Evolutionary conservation across 768 basidiomycete species (phyloP), one percentile per base, ranked within the genome.

Genomic region (Termitomyces sp.): DNA sequence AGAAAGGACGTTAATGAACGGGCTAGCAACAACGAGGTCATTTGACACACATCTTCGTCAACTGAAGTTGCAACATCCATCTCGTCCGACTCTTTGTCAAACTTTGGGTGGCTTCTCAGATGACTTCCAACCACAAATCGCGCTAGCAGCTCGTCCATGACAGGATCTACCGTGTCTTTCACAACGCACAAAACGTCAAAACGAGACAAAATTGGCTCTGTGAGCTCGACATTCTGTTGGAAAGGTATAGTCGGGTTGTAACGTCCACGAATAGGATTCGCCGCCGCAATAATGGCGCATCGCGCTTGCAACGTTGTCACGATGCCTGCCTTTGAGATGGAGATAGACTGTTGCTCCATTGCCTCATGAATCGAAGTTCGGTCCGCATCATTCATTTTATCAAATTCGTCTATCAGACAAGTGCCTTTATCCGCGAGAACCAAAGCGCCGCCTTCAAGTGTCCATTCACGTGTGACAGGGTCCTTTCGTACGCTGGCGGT

Each of bases 381-480:
- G 69, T 99, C 96, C 15, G 92, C 82, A 64, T 98, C 97, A 72
- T 98, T 98, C 97, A 99, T 99, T 78, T 99, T 99, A 77, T 99
- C 97, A 69, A 99, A 98, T 70, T 98, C 97, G 73, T 99, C 97
- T 61, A 99, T 99, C 35, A 98, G 76, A 66, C 97, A 98, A 25
- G 89, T 92, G 12, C 97, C 97, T 72, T 96, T 97, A 73, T 99
- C 97, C 2, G 97, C 97, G 18, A 99, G 78, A n/a, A 99, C 97
- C 10, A 99, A 78, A 2, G 97, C 97, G 9, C 97, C 97, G 13
- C 97, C 97, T 71, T 99, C 97, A 25, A 99, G 80, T 3, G 97
- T 98, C 97, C 97, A 99, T 72, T 98, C 97, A 18, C 88, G 82
- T 11, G 97, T 98, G 53, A 98, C 82, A 0, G 97, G 94, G 66